Evolutionary conservation across 768 basidiomycete genomes (phyloP).

Genomic region (Leccinum disarticulatum): DNA sequence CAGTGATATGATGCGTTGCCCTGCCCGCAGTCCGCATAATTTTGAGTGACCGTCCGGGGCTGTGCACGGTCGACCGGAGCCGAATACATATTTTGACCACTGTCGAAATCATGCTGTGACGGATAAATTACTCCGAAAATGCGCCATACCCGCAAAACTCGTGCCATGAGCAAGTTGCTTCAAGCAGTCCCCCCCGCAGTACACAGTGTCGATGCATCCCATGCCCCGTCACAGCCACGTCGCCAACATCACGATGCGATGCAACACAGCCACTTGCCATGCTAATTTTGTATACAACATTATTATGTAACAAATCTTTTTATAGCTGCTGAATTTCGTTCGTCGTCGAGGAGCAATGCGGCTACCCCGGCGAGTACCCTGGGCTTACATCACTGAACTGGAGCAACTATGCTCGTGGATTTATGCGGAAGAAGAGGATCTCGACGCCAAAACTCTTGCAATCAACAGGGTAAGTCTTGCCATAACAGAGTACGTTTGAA

Average conservation of each 20-base stretch:
- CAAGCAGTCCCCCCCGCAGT: no score
- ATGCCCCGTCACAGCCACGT: background rate
- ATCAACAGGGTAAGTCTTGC: constrained; percentile 58
- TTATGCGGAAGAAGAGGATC: constrained; percentile 61
- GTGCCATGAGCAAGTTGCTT: background rate
- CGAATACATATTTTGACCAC: background rate
- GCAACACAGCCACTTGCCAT: no score
- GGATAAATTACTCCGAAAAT: background rate
- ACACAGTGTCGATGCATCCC: no score
- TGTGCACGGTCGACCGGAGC: constrained; percentile 1
- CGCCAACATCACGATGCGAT: background rate
- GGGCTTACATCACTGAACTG: constrained; percentile 67
- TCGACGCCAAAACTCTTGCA: constrained; percentile 54
- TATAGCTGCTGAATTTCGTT: background rate
- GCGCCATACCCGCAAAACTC: background rate
- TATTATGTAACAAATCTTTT: no score
- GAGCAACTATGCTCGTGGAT: constrained; percentile 78
- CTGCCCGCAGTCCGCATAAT: background rate
- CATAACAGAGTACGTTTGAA: constrained; percentile 1
- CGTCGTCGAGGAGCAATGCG: constrained; percentile 44
- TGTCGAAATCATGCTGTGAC: background rate
- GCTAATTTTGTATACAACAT: no score
- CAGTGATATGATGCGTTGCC: constrained; percentile 19
- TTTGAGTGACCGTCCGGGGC: constrained; percentile 11
- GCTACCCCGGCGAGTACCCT: constrained; percentile 79